phyloP scores from a whole-genome alignment of 495 filamentous ascomycete genomes.

The Monascus purpureus region DNA sequence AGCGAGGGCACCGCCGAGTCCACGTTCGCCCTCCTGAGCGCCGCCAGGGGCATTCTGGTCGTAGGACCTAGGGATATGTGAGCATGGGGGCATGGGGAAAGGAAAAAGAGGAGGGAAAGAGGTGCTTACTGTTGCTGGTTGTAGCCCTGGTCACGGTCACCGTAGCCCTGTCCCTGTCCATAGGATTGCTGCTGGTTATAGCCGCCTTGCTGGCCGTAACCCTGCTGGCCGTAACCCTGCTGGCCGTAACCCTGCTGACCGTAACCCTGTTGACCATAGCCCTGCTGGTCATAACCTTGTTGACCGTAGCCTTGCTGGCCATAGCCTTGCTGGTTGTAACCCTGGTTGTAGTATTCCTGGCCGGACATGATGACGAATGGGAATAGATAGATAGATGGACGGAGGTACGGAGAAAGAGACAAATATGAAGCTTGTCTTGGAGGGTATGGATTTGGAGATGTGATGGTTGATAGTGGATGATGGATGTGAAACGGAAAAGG shows the following conservation, averaged over 20 bases:
- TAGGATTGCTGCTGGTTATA: slow-evolving; percentile 12
- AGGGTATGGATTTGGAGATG: too few relatives aligned
- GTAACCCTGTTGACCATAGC: slow-evolving; percentile 9
- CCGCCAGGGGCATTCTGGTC: slow-evolving; percentile 17
- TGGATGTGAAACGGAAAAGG: too few relatives aligned
- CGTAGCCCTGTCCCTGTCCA: slow-evolving; percentile 9
- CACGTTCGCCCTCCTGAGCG: slow-evolving; percentile 35
- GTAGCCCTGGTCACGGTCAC: slow-evolving; percentile 13
- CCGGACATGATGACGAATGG: slow-evolving; percentile 35
- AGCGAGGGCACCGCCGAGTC: slow-evolving; percentile 30
- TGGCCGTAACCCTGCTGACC: slow-evolving; percentile 14
- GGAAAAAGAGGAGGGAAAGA: too few relatives aligned
- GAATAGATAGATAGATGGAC: not conserved
- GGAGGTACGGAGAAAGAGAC: too few relatives aligned
- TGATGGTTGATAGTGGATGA: too few relatives aligned
- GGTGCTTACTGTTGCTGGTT: too few relatives aligned
- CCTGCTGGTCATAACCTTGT: slow-evolving; percentile 9
- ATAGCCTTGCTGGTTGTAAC: slow-evolving; percentile 17
- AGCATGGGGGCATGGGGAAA: slow-evolving; percentile 1
- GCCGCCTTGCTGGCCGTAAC: slow-evolving; percentile 14
- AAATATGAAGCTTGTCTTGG: too few relatives aligned
- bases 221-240: slow-evolving; percentile 9
- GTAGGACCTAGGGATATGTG: slow-evolving; percentile 6
- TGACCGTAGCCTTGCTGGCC: slow-evolving; percentile 5
- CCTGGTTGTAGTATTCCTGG: slow-evolving; percentile 23